Conservation (phyloP, 805 yeast genomes). For the Nakazawaea sp. region DNA sequence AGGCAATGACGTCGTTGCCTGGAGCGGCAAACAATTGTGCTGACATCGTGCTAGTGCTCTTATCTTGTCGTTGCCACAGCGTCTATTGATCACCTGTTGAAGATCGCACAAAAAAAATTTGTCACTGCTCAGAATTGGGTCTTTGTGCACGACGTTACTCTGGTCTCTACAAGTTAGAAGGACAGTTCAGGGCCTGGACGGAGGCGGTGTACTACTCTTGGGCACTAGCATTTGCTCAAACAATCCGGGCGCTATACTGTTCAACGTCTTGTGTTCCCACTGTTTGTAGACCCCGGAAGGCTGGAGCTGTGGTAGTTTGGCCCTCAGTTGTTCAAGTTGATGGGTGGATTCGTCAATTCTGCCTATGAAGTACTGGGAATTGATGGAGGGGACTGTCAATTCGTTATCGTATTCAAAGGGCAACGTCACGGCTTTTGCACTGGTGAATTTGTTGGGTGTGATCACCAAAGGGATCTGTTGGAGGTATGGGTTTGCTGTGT, state of each 20-base stretch:
- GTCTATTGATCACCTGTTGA: too few relatives aligned
- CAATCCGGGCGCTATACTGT: constrained; percentile 7
- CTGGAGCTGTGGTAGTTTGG: not conserved
- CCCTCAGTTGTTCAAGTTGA: not conserved
- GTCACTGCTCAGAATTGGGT: not conserved
- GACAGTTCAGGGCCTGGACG: not conserved
- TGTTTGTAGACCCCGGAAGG: not conserved
- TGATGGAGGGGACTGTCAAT: not conserved
- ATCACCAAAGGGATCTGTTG: constrained; percentile 10
- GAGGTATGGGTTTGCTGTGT: constrained; percentile 4
- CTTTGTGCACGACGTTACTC: constrained; percentile 1
- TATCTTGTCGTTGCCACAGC: not conserved
- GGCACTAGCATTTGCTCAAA: constrained; percentile 1
- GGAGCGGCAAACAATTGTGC: constrained; percentile 21
- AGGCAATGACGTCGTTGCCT: constrained; percentile 20
- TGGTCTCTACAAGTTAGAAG: constrained; percentile 16
- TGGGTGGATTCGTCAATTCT: not conserved
- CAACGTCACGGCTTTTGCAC: constrained; percentile 5
- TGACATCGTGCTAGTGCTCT: not conserved
- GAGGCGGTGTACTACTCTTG: too few relatives aligned
- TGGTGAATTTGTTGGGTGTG: constrained; percentile 9
- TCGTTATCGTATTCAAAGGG: constrained; percentile 8
- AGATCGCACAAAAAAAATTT: not conserved
- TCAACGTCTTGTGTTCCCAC: constrained; percentile 6
- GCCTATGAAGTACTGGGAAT: not conserved